Evolutionary conservation across 768 basidiomycete genomes (phyloP).

Genomic region (Termitomyces sp.): DNA sequence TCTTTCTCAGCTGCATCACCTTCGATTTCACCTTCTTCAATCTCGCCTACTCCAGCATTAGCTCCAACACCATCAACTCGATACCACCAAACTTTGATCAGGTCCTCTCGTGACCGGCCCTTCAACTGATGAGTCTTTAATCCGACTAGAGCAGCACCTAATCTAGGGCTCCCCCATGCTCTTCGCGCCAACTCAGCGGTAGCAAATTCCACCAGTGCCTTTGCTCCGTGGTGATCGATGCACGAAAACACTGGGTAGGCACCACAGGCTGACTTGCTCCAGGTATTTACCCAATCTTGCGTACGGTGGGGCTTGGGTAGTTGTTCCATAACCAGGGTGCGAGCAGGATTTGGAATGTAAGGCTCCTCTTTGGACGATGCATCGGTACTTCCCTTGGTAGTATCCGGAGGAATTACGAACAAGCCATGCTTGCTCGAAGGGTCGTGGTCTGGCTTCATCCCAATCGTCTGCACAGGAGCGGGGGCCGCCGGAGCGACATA

Average conservation of each 20-base stretch:
- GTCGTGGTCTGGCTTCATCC: constrained; percentile 41
- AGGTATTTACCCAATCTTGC: constrained; percentile 32
- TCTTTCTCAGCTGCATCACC: constrained; percentile 26
- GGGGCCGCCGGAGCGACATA: constrained; percentile 12
- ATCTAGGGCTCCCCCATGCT: constrained; percentile 44
- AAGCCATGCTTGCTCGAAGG: constrained; percentile 40
- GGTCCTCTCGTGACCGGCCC: constrained; percentile 37
- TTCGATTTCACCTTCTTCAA: constrained; percentile 46
- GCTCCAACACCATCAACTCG: constrained; percentile 34
- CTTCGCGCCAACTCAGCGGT: constrained; percentile 35
- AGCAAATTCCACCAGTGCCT: constrained; percentile 47
- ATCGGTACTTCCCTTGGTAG: constrained; percentile 1
- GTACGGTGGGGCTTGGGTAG: constrained; percentile 45
- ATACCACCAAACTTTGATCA: constrained; percentile 47
- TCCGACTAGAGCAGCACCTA: constrained; percentile 25
- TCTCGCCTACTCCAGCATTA: constrained; percentile 35
- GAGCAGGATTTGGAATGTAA: constrained; percentile 40
- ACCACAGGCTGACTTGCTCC: constrained; percentile 35
- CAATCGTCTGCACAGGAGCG: constrained; percentile 25
- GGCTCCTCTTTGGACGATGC: constrained; percentile 13
- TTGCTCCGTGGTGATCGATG: constrained; percentile 34
- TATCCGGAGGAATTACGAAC: constrained; percentile 25
- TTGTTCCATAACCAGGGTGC: constrained; percentile 52
- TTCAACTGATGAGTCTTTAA: constrained; percentile 32
- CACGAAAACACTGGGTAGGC: constrained; percentile 32